Evolutionary conservation across 2,329 filamentous ascomycete genomes (phyloP), one percentile per base, ranked within the genome.

Genomic region (Aschersonia sp.): DNA sequence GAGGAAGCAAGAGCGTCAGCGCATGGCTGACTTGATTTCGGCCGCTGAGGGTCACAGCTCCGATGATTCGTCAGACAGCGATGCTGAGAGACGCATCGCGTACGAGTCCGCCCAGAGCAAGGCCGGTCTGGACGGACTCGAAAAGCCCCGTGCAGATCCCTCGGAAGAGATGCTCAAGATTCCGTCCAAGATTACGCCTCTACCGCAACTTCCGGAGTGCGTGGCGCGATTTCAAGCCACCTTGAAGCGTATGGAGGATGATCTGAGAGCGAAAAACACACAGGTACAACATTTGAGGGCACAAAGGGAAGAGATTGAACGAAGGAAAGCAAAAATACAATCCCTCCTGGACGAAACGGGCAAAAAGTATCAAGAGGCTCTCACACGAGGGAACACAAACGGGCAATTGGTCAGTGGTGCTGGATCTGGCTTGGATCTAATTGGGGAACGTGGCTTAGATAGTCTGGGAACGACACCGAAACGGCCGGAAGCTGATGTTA

Each of bases 41-140:
- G 78, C 83, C 44, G 89, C 88, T 3, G 85, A 94, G 61, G 80
- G 75, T 1, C 70, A 70, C 37, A 73, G 74, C 7, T 76, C 75
- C 2, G 78, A 78, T 6, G 79, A 74, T 6, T 79, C 74, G 1
- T 76, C 76, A n/a, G 85, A 90, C 47, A 81, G 78, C 29, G 79
- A 82, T 43, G 79, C 79, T 0, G 80, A 83, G 59, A 75, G 83
- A 12, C 80, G 81, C 49, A 86, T 83, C 2, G 89, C 87, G 0
- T 97, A 94, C 65, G 89, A 95, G 63, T 78, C 81, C 9, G 83
- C 86, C 5, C 90, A 97, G 66, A 89, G 86, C 7, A 77, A 84
- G 22, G 84, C 86, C 4, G 90, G 87, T n/a, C 83, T 92, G 67
- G 89, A 90, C 56, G 84, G 81, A 0, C 58, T 84, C 29, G 73